phyloP scores from a whole-genome alignment of 768 basidiomycete species.

The Mycena sanguinolenta region DNA sequence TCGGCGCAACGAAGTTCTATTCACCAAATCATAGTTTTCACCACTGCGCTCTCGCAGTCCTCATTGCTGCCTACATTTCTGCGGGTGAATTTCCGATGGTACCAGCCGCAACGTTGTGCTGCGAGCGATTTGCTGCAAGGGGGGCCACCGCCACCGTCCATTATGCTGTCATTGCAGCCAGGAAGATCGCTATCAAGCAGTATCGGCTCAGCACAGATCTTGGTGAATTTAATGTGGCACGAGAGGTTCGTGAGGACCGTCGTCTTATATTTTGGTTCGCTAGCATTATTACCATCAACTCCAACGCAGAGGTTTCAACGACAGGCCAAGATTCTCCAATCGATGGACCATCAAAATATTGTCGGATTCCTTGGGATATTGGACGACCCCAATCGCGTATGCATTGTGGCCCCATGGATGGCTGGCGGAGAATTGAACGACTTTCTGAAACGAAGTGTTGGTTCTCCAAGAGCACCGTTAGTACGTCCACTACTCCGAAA shows the following conservation, averaged over 20 bases:
- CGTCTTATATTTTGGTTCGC: background rate
- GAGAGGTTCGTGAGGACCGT: background rate
- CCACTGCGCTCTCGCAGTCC: background rate
- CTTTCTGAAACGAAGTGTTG: background rate
- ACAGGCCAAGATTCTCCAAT: background rate
- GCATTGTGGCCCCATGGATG: constrained; percentile 15
- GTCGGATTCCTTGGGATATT: constrained; percentile 4
- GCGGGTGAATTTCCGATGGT: background rate
- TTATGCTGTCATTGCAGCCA: background rate
- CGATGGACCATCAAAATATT: background rate
- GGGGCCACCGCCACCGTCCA: background rate
- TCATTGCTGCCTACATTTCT: background rate
- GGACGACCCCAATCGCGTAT: constrained; percentile 6
- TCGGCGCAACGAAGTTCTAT: background rate
- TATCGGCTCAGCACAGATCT: background rate
- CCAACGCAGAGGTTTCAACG: background rate
- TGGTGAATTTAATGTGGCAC: background rate
- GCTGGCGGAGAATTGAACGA: background rate
- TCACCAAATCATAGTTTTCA: background rate
- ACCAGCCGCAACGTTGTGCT: background rate
- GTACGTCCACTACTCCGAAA: background rate
- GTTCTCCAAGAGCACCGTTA: background rate
- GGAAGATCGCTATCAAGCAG: constrained; percentile 12
- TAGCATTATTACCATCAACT: background rate
- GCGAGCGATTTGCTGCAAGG: constrained; percentile 5